Evolutionary conservation across 192 early-diverging fungal species (phyloP), one percentile per base, ranked within the genome.

Genomic region (Coemansia sp.): DNA sequence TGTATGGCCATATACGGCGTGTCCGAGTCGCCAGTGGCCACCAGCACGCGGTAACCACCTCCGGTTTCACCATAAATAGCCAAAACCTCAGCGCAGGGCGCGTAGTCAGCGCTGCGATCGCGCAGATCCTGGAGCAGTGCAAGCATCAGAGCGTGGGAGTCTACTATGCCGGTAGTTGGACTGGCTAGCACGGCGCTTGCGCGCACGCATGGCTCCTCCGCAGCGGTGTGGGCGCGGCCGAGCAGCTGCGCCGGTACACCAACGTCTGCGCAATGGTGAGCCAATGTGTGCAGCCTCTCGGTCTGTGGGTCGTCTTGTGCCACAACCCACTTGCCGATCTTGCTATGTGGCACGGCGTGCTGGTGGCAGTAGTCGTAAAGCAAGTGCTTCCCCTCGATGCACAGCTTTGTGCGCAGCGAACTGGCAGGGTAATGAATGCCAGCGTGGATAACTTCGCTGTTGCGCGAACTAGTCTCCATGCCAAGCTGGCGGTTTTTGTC

Each of bases 371-470:
- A 82, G 7, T 78, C 77, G 70, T 94, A 93, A 21, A 95, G 66
- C 57, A 91, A 67, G 0, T 76, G 46, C 22, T 90, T 92, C 23
- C 94, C 94, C 3, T 87, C 80, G 23, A 93, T 90, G 68, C 93
- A 94, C 0, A 95, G 75, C 24, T 51, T 57, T 9, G 92, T 93
- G 67, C 93, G 92, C 33, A 94, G 73, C 32, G 88, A 91, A 62
- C 87, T 72, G 14, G 63, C 60, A 1, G 92, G 91, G 51, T 94
- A 95, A 76, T 93, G 93, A 11, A 95, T 76, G 0, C 94, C 94
- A 6, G 90, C 92, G 54, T 95, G 94, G 65, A 95, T 95, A 14
- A 95, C 90, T 68, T 94, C 90, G 61, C 89, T 92, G 83, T 94
- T 95, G 14, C 94, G 72, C 25, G 93, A 90, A 67, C 91, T 91